Evolutionary conservation across 345 rosid genomes (phyloP), one percentile per base, ranked within the genome.

Genomic region (Gossypium bickii): DNA sequence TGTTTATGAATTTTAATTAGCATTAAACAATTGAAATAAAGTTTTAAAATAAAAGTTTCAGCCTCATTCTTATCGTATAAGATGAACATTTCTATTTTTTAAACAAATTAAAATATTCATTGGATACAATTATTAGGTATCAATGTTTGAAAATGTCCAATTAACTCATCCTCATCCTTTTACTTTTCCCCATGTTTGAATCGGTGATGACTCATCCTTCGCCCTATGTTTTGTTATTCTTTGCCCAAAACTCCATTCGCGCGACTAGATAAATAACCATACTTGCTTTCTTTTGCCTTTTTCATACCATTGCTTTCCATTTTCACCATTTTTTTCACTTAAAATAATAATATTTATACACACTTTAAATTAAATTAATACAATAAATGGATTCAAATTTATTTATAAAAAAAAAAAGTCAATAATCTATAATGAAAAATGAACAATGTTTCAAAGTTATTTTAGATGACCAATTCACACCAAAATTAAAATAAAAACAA

Each of bases 111-210:
- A 9, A 48, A 48, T 29, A 29, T 29, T 29, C 34, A 29, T 29
- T 29, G 38, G 5, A 29, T 29, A 29, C 1, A 29, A 29, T 29
- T 29, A 29, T 29, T 29, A 29, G 38, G 41, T 34, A 34, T 5
- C 1, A 1, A 34, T 6, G 41, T 34, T 45, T 45, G 53, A 51
- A 51, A 51, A 56, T 2, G 18, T n/a, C 58, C 24, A 55, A n/a
- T n/a, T 18, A 56, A n/a, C 60, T 56, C 25, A 82, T 83, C 86
- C 48, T 41, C 18, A 20, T 13, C 17, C 55, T 3, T 29, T 10
- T 27, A 62, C 67, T 44, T 44, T 22, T 43, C 41, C 1, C 6
- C 0, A 1, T 47, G 74, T n/a, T 3, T 25, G 3, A 72, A 25
- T 1, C 2, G 2, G 17, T 8, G 34, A 44, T 12, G 25, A 11